Conservation (phyloP, 192 early-diverging fungal species). For the Phycomyces nitens region DNA sequence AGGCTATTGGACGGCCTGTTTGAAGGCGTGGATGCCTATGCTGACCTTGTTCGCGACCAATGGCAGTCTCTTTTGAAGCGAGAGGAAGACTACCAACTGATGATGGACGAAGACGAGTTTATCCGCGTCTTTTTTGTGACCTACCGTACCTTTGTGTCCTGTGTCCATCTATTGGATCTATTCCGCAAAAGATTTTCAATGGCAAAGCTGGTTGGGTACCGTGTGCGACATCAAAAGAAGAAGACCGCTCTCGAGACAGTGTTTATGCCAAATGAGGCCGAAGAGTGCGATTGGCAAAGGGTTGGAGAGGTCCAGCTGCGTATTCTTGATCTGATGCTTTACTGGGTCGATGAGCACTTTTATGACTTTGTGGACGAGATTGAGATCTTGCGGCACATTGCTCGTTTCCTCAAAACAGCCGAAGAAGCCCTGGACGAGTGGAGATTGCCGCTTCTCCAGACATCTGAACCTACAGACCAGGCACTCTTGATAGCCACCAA, state of each 20-base stretch:
- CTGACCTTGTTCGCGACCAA: constrained; percentile 1
- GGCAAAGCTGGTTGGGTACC: constrained; percentile 25
- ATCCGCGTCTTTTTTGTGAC: constrained; percentile 59
- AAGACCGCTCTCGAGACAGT: constrained; percentile 3
- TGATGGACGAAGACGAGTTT: constrained; percentile 40
- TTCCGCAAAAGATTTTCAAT: constrained; percentile 36
- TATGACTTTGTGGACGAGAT: constrained; percentile 63
- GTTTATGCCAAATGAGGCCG: not conserved
- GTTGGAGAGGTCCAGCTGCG: constrained; percentile 36
- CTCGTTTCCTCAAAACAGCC: constrained; percentile 6
- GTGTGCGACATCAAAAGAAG: not conserved
- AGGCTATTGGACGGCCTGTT: constrained; percentile 28
- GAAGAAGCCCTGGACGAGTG: constrained; percentile 14
- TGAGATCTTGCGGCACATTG: constrained; percentile 15
- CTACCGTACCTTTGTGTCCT: constrained; percentile 59
- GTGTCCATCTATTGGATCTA: constrained; percentile 36
- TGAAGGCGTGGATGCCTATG: constrained; percentile 41
- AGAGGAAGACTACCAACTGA: not conserved
- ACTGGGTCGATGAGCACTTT: constrained; percentile 60
- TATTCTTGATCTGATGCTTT: constrained; percentile 53
- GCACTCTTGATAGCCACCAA: not conserved
- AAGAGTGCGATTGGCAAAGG: constrained; percentile 31
- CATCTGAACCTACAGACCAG: not conserved
- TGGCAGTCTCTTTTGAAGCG: constrained; percentile 8
- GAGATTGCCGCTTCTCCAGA: constrained; percentile 2